Base-by-base conservation (phyloP, 2,329 filamentous ascomycete species). In the Diplocarpon rosae region DNA sequence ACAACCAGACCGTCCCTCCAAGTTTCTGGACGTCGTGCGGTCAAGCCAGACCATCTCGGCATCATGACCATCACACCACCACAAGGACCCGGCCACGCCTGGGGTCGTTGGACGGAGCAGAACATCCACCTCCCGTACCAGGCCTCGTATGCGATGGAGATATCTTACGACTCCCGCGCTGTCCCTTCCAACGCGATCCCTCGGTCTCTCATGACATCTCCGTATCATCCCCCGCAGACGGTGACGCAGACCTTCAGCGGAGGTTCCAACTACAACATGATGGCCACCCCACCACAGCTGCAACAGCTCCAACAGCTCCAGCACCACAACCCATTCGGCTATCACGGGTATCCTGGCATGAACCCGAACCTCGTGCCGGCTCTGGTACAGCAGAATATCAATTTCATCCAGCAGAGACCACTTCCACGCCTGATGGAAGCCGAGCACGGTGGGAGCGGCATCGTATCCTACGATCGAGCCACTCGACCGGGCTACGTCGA, bases 51-150 rank as follows among this genome's bases (percentile, higher is more conserved):
- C 56, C 49, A 50, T 47, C 58, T 55, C 58, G 55, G 39, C 60
- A 65, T 59, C 47, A 65, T 77, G 71, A 69, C 70, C 54, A 65
- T 73, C 55, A 65, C 68, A 45, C 63, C 67, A 57, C 66, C 70
- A 56, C 59, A 67, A n/a, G n/a, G n/a, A 44, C 61, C 68, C 48
- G 63, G 63, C 52, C 63, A 68, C 42, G 65, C 62, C 63, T 80
- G 76, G 76, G 69, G 66, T 55, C 72, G 72, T 70, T 62, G 68
- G 52, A 62, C 70, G 47, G 72, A 75, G 34, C 67, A 73, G 36
- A 63, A 64, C 35, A 52, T 43, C 15, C 53, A 52, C 10, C 56
- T 52, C 30, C 42, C 46, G 3, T 41, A 55, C 36, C 52, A 56
- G 17, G 48, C 45, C 15, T 59, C 46, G 35, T 60, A 59, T 47